Conservation (phyloP, 148 eudicot genomes). For the Spergularia marina region DNA sequence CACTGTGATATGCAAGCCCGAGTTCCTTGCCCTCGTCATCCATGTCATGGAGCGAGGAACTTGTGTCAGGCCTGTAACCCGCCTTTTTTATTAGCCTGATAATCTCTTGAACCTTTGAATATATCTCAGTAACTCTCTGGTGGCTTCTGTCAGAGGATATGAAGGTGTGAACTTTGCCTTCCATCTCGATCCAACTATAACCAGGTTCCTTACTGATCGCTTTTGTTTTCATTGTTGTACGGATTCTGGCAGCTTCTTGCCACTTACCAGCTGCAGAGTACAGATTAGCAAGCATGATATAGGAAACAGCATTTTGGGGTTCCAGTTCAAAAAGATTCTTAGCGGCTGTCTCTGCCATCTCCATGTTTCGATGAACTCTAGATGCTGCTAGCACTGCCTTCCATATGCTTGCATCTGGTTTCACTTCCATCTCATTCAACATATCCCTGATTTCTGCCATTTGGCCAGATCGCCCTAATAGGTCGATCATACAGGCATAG, state of each 20-base stretch:
- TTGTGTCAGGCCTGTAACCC: conserved; percentile 62
- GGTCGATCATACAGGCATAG: conserved; percentile 71
- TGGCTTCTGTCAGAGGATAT: conserved; percentile 60
- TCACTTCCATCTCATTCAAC: conserved; percentile 45
- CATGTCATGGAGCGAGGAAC: conserved; percentile 60
- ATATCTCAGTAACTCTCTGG: conserved; percentile 34
- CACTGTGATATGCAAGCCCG: conserved; percentile 73
- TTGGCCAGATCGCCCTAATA: conserved; percentile 64
- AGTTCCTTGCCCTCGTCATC: conserved; percentile 61
- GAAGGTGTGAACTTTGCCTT: conserved; percentile 56
- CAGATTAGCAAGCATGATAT: conserved; percentile 56
- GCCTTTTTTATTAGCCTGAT: conserved; percentile 46
- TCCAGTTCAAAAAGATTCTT: conserved; percentile 56
- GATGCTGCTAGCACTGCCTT: conserved; percentile 64
- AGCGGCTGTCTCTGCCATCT: conserved; percentile 59
- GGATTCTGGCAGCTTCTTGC: conserved; percentile 51
- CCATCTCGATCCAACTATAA: conserved; percentile 66
- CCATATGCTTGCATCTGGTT: conserved; percentile 67
- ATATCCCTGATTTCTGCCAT: conserved; percentile 49
- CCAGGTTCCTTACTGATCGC: conserved; percentile 63
- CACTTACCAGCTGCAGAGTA: conserved; percentile 60
- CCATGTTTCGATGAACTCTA: conserved; percentile 49
- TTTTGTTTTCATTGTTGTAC: conserved; percentile 56
- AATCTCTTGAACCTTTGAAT: conserved; percentile 53
- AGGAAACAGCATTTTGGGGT: conserved; percentile 54